These are phyloP conservation scores for Apostasia shenzhenica DNA, from an alignment of 106 monocot genomes.

Conservation along the genomic window DNA sequence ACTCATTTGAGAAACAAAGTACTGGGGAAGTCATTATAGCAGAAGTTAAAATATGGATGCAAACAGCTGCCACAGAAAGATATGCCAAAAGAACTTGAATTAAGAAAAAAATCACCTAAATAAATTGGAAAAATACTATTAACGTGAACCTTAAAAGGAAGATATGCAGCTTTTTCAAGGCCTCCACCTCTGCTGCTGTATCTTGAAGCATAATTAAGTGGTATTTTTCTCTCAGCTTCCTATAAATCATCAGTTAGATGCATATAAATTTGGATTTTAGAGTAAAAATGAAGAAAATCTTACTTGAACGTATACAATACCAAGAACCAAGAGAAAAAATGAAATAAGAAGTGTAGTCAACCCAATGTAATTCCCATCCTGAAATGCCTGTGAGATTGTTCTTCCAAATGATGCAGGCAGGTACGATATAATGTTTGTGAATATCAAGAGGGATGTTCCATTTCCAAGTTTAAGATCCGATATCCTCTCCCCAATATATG, in stretches of 20 bases:
- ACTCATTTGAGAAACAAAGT: too few species aligned
- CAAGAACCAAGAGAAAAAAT: conserved; percentile 80
- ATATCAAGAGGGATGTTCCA: conserved; percentile 97
- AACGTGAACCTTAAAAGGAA: conserved; percentile 86
- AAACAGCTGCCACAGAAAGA: too few species aligned
- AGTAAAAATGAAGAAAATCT: conserved; percentile 5
- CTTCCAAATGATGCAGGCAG: conserved; percentile 97
- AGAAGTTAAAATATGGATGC: too few species aligned
- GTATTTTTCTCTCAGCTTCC: conserved; percentile 99
- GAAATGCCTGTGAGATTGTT: conserved; percentile 83
- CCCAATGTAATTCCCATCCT: conserved; percentile 91
- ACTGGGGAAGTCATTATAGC: too few species aligned
- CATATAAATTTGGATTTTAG: conserved; percentile 15
- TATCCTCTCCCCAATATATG: conserved; percentile 94
- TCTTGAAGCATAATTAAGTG: conserved; percentile 99
- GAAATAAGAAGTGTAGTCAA: conserved; percentile 64
- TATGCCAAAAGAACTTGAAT: background rate
- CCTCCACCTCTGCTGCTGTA: conserved; percentile 79
- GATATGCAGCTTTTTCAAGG: conserved; percentile 89
- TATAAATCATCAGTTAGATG: conserved; percentile 38
- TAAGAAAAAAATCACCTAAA: conserved; percentile 3
- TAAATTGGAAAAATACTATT: background rate
- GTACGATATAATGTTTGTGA: conserved; percentile 95
- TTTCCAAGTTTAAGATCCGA: conserved; percentile 98
- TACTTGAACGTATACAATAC: conserved; percentile 99